Conservation (phyloP, 805 yeast species). For the Metschnikowia similis region DNA sequence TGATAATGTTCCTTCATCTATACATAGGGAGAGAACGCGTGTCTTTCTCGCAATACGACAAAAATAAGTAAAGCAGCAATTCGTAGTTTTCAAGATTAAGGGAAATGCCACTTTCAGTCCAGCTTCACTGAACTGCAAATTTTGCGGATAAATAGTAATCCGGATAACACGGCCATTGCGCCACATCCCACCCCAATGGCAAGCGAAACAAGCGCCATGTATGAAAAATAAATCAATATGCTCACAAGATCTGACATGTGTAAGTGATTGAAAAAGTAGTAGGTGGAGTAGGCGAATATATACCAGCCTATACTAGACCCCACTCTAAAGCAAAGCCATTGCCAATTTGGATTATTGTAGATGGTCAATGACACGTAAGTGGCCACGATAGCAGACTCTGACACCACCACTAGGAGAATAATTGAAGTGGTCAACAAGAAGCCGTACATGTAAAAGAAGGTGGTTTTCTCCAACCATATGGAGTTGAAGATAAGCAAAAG, state of each 20-base stretch:
- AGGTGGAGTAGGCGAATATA: constrained; percentile 61
- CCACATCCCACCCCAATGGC: constrained; percentile 71
- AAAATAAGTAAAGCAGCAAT: neutral
- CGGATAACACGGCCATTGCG: constrained; percentile 64
- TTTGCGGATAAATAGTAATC: constrained; percentile 59
- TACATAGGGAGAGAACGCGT: neutral
- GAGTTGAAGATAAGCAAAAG: constrained; percentile 67
- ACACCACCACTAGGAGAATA: constrained; percentile 56
- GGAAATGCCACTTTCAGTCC: constrained; percentile 37
- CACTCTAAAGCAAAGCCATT: constrained; percentile 73
- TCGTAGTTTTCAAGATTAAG: neutral
- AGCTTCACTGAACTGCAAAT: constrained; percentile 56
- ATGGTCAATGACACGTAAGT: constrained; percentile 56
- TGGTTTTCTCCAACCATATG: constrained; percentile 74
- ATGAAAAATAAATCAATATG: constrained; percentile 62
- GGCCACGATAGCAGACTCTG: constrained; percentile 69
- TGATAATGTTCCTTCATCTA: constrained; percentile 6
- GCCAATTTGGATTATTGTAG: constrained; percentile 64
- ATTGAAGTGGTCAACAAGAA: constrained; percentile 61
- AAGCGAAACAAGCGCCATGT: constrained; percentile 60
- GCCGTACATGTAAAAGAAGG: constrained; percentile 78
- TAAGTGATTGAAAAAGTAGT: constrained; percentile 57
- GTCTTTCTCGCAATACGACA: constrained; percentile 2
- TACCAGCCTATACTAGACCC: constrained; percentile 71
- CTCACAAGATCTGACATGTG: constrained; percentile 66